Percentiles rank a stretch among this genome's conserved stretches.
Conservation (phyloP, 257 asterid species). For the Jasminum sambac region DNA sequence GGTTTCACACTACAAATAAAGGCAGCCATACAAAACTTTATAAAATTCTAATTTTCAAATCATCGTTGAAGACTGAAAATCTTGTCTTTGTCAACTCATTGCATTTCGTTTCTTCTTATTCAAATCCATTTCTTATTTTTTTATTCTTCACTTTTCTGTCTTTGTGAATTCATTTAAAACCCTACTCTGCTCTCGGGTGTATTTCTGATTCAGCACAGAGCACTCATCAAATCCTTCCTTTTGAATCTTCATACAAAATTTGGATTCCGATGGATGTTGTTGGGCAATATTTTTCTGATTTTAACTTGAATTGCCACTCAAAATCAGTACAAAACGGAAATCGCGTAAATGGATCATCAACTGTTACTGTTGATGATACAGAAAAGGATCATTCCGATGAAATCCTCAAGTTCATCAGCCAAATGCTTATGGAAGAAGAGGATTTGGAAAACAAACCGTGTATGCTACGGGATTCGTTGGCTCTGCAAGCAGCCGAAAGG, state of each 20-base stretch:
- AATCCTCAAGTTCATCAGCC: conserved; percentile 51
- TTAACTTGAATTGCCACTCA: conserved; percentile 24
- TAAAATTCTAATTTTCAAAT: conserved; percentile 3
- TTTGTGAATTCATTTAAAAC: too few species aligned
- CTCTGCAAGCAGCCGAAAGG: conserved; percentile 77
- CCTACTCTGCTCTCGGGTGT: not conserved
- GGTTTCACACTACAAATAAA: too few species aligned
- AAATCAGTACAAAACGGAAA: conserved; percentile 26
- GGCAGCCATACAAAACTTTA: too few species aligned
- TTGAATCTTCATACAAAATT: not conserved
- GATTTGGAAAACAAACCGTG: conserved; percentile 61
- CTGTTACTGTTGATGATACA: conserved; percentile 14
- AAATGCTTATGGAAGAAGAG: conserved; percentile 77
- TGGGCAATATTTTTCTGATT: conserved; percentile 32
- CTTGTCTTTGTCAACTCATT: conserved; percentile 20
- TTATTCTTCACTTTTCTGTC: too few species aligned
- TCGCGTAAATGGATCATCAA: conserved; percentile 13
- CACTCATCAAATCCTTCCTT: not conserved
- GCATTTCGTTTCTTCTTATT: not conserved
- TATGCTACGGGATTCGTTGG: conserved; percentile 68
- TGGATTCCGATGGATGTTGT: conserved; percentile 34
- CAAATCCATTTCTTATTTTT: too few species aligned
- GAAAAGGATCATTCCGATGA: conserved; percentile 54
- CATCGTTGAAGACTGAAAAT: not conserved
- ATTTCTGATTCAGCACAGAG: too few species aligned